phyloP scores from a whole-genome alignment of 805 yeast genomes.

The Candida xiaguanensis region DNA sequence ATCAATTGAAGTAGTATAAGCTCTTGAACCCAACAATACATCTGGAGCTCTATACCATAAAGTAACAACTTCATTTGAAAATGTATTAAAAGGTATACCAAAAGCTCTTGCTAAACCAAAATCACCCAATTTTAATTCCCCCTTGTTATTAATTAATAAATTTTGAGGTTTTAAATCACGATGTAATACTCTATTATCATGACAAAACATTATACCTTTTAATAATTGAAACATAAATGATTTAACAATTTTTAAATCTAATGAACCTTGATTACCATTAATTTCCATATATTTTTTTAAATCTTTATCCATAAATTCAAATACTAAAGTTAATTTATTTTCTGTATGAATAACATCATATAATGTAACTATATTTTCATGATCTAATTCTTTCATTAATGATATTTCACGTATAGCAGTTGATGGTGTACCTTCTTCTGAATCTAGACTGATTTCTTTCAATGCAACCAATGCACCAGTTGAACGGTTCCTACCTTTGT shows the following conservation, averaged over 20 bases:
- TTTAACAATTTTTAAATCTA: slow-evolving; percentile 70
- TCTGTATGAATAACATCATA: slow-evolving; percentile 97
- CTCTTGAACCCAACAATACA: slow-evolving; percentile 89
- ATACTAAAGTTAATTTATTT: slow-evolving; percentile 88
- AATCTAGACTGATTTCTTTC: slow-evolving; percentile 90
- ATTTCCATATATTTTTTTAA: slow-evolving; percentile 92
- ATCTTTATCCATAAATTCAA: slow-evolving; percentile 91
- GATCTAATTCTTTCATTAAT: slow-evolving; percentile 88
- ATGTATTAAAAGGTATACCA: slow-evolving; percentile 97
- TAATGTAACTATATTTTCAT: slow-evolving; percentile 85
- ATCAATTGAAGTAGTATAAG: slow-evolving; percentile 94
- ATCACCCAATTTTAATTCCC: slow-evolving; percentile 91
- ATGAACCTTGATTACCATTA: slow-evolving; percentile 71
- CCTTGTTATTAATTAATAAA: slow-evolving; percentile 80
- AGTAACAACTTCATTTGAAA: slow-evolving; percentile 96
- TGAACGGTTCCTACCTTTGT: slow-evolving; percentile 83
- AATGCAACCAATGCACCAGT: slow-evolving; percentile 90
- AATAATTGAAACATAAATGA: slow-evolving; percentile 92
- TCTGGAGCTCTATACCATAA: slow-evolving; percentile 98
- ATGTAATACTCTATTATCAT: slow-evolving; percentile 79
- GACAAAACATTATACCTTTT: slow-evolving; percentile 84
- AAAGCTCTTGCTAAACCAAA: slow-evolving; percentile 97
- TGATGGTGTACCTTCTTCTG: slow-evolving; percentile 98
- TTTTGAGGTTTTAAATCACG: slow-evolving; percentile 94
- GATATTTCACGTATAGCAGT: slow-evolving; percentile 97